These are phyloP conservation scores for Ogataea wickerhamii DNA, from an alignment of 805 yeast genomes.

Conservation along the genomic window DNA sequence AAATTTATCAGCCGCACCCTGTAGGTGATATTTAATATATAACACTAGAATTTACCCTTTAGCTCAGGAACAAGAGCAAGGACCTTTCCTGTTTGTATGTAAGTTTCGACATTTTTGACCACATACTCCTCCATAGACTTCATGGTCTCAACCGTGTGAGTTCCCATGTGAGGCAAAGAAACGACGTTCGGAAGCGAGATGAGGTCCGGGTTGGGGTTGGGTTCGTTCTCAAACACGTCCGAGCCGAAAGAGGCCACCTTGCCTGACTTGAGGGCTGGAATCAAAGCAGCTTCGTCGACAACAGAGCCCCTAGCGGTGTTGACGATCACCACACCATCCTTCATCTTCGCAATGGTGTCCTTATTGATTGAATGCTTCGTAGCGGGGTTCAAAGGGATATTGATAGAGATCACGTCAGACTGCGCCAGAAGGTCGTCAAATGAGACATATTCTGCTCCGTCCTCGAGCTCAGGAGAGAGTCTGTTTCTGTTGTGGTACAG, in stretches of 20 bases:
- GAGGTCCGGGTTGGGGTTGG: slow-evolving; percentile 62
- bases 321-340: slow-evolving; percentile 70
- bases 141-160: slow-evolving; percentile 71
- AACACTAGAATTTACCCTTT: slow-evolving; percentile 19
- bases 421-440: slow-evolving; percentile 62
- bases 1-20: too few species aligned
- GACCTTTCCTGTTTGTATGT: slow-evolving; percentile 63
- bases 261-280: slow-evolving; percentile 55
- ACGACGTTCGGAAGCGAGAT: slow-evolving; percentile 63
- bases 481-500: slow-evolving; percentile 68
- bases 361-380: slow-evolving; percentile 70
- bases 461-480: slow-evolving; percentile 59
- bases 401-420: slow-evolving; percentile 70
- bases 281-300: slow-evolving; percentile 60
- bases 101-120: slow-evolving; percentile 61
- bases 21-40: too few species aligned
- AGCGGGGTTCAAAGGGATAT: slow-evolving; percentile 68
- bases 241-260: slow-evolving; percentile 65
- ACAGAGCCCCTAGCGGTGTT: slow-evolving; percentile 91
- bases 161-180: slow-evolving; percentile 87
- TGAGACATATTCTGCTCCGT: slow-evolving; percentile 65
- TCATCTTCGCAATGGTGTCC: slow-evolving; percentile 62
- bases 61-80: slow-evolving; percentile 80
- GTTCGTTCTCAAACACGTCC: slow-evolving; percentile 77
- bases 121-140: slow-evolving; percentile 77